A percentile compares a stretch with the other conserved stretches of the same genome.
These are phyloP conservation scores for Aspergillus hiratsukae DNA, from an alignment of 2,329 filamentous ascomycete genomes.

Conservation along the genomic window DNA sequence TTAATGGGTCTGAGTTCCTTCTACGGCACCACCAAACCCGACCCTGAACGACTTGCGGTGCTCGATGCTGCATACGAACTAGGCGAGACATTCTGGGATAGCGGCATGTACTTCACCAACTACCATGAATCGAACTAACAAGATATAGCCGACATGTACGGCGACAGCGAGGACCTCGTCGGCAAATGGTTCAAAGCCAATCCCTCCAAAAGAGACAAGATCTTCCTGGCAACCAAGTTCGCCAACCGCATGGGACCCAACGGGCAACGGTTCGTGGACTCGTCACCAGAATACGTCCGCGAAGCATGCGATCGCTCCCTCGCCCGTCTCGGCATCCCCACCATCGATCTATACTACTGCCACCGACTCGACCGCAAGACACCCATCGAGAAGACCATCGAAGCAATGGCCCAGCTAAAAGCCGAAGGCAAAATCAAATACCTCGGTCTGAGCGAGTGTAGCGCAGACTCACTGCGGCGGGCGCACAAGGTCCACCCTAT, in stretches of 20 bases:
- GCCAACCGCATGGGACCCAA: conserved; percentile 24
- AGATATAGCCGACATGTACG: conserved; percentile 34
- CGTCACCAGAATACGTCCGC: conserved; percentile 40
- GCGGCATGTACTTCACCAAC: conserved; percentile 19
- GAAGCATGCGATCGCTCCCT: conserved; percentile 41
- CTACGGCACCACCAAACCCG: conserved; percentile 29
- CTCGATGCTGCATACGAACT: conserved; percentile 44
- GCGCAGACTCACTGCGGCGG: conserved; percentile 46
- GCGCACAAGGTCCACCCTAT: conserved; percentile 49
- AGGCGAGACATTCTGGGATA: conserved; percentile 45
- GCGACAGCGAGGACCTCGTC: conserved; percentile 45
- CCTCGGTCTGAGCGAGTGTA: conserved; percentile 50
- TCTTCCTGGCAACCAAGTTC: conserved; percentile 54
- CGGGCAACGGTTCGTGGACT: conserved; percentile 24
- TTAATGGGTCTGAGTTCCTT: conserved; percentile 24
- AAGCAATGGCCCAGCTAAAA: conserved; percentile 42
- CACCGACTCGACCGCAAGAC: conserved; percentile 41
- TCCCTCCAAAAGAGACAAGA: conserved; percentile 42
- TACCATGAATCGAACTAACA: neutral
- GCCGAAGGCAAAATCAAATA: conserved; percentile 52
- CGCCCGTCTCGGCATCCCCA: conserved; percentile 37
- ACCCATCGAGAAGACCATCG: conserved; percentile 39
- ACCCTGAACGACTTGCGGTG: conserved; percentile 43
- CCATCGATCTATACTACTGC: conserved; percentile 47
- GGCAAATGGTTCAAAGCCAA: conserved; percentile 46